Evolutionary conservation across 2,329 filamentous ascomycete species (phyloP).

Genomic region (Domatiomyces catenatus): DNA sequence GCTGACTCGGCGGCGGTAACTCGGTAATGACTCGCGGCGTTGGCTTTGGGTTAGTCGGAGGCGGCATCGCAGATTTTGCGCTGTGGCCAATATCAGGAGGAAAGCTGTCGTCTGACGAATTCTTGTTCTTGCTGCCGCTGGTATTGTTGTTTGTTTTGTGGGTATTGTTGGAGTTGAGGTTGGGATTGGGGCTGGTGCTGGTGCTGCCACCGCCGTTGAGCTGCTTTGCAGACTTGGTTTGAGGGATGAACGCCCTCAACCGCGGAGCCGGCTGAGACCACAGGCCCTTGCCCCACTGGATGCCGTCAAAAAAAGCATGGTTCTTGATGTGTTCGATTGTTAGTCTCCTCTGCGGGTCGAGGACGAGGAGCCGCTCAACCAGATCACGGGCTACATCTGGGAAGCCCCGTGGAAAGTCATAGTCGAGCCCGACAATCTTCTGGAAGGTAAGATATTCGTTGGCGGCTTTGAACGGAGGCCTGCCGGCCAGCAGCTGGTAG

Average conservation of each 20-base stretch:
- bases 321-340: constrained; percentile 95
- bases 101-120: constrained; percentile 23
- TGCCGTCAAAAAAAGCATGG: constrained; percentile 84
- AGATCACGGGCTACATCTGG: constrained; percentile 73
- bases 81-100: constrained; percentile 28
- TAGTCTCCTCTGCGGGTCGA: constrained; percentile 69
- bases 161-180: not conserved
- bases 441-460: constrained; percentile 98
- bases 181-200: not conserved
- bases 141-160: not conserved
- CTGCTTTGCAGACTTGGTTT: constrained; percentile 62
- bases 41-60: constrained; percentile 33
- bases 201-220: constrained; percentile 39
- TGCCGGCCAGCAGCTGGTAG: constrained; percentile 87
- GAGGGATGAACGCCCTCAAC: constrained; percentile 68
- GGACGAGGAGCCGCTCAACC: constrained; percentile 74
- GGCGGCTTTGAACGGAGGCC: constrained; percentile 87
- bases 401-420: constrained; percentile 81
- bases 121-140: not conserved
- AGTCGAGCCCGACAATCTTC: constrained; percentile 89
- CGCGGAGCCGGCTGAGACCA: constrained; percentile 86
- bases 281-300: constrained; percentile 64
- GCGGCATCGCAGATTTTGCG: constrained; percentile 22
- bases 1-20: constrained; percentile 83
- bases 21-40: constrained; percentile 82